phyloP scores from a whole-genome alignment of 768 basidiomycete genomes.

The Mrakia gelida region DNA sequence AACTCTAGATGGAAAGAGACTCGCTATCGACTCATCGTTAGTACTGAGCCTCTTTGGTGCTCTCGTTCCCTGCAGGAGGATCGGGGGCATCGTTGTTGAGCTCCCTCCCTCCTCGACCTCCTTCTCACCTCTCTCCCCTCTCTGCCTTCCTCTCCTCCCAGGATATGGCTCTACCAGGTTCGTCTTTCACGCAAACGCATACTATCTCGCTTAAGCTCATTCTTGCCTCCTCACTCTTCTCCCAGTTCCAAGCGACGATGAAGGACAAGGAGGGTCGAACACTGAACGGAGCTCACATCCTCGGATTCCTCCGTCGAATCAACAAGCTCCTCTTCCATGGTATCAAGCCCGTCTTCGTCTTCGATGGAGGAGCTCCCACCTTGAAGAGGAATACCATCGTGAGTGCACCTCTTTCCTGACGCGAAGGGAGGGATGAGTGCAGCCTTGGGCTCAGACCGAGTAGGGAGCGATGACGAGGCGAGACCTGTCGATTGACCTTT shows the following conservation, averaged over 20 bases:
- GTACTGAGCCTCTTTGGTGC: background rate
- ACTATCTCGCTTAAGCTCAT: too few relatives aligned
- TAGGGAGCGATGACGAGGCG: background rate
- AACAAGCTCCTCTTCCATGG: constrained; percentile 94
- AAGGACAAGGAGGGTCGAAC: constrained; percentile 90
- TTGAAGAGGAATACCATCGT: constrained; percentile 88
- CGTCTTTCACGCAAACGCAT: too few relatives aligned
- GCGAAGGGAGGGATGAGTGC: background rate
- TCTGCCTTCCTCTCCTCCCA: background rate
- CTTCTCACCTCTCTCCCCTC: background rate
- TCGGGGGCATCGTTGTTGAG: background rate
- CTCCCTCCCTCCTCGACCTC: background rate
- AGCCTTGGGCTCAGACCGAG: background rate
- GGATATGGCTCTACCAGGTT: constrained; percentile 92
- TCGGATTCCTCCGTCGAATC: constrained; percentile 71
- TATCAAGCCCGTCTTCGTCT: constrained; percentile 97
- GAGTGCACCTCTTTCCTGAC: constrained; percentile 38
- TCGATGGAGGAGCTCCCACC: constrained; percentile 91
- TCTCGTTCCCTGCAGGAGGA: background rate
- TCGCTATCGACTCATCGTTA: constrained; percentile 93
- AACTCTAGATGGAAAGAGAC: constrained; percentile 85
- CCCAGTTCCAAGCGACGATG: constrained; percentile 93
- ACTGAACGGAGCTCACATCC: constrained; percentile 85
- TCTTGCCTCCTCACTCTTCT: too few relatives aligned
- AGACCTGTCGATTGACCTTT: background rate